Evolutionary conservation across 1,284 basidiomycete genomes (phyloP).

Genomic region (Athelia psychrophila): DNA sequence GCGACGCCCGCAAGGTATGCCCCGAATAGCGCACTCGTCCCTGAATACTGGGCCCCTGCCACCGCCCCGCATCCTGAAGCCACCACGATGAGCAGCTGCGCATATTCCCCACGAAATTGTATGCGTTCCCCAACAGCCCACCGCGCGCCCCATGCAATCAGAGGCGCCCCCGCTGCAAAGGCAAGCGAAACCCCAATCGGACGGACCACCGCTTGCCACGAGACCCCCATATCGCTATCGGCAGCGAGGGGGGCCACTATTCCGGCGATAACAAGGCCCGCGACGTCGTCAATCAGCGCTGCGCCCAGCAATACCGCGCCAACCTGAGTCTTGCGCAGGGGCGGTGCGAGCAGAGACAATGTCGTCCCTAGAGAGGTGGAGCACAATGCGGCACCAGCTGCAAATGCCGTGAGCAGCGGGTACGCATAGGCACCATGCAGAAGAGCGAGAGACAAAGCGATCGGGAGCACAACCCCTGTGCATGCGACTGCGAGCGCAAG

Average conservation of each 20-base stretch:
- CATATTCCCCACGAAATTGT: conserved; percentile 7
- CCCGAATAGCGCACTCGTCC: conserved; percentile 37
- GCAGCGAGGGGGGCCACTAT: conserved; percentile 30
- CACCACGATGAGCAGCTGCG: conserved; percentile 25
- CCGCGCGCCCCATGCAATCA: conserved; percentile 16
- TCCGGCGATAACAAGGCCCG: conserved; percentile 35
- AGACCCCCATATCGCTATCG: conserved; percentile 9
- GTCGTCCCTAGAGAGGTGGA: conserved; percentile 40
- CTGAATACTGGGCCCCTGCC: conserved; percentile 31
- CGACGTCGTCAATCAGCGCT: conserved; percentile 36
- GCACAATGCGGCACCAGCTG: conserved; percentile 35
- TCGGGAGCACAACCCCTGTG: conserved; percentile 33
- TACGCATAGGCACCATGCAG: conserved; percentile 31
- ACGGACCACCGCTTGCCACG: conserved; percentile 30
- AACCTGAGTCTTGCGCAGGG: conserved; percentile 26
- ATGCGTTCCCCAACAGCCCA: conserved; percentile 3
- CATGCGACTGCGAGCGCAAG: conserved; percentile 30
- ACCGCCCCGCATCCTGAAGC: conserved; percentile 27
- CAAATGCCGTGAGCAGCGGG: conserved; percentile 29
- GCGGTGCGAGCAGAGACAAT: conserved; percentile 30
- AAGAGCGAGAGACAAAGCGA: conserved; percentile 31
- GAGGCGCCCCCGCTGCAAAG: conserved; percentile 26
- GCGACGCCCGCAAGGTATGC: conserved; percentile 35
- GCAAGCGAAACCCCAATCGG: conserved; percentile 36
- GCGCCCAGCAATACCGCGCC: conserved; percentile 35